Percentiles rank a stretch among this genome's conserved stretches.
These are phyloP conservation scores for Melampsora americana DNA, from an alignment of 1,284 basidiomycete species.

Conservation along the genomic window DNA sequence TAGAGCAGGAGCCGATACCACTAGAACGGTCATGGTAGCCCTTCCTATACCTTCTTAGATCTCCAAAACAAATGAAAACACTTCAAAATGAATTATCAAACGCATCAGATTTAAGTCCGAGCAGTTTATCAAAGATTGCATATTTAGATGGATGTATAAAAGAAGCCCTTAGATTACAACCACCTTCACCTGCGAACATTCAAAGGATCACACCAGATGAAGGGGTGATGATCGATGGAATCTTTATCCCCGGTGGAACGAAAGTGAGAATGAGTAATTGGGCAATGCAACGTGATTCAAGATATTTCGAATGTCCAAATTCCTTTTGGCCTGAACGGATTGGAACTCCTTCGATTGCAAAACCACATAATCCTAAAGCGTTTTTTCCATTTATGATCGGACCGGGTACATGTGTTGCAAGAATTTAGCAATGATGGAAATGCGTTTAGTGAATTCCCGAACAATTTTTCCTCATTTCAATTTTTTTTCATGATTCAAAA, in stretches of 20 bases:
- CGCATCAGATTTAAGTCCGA: slow-evolving; percentile 48
- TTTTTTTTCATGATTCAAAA: too few relatives aligned
- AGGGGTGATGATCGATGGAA: slow-evolving; percentile 50
- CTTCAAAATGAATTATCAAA: slow-evolving; percentile 49
- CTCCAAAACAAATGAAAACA: slow-evolving; percentile 48
- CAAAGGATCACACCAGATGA: slow-evolving; percentile 50
- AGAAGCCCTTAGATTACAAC: slow-evolving; percentile 52
- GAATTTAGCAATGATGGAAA: slow-evolving; percentile 37
- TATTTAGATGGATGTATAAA: slow-evolving; percentile 53
- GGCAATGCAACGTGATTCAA: slow-evolving; percentile 49
- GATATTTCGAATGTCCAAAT: slow-evolving; percentile 49
- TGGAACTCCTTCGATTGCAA: slow-evolving; percentile 24
- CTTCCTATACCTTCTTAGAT: slow-evolving; percentile 50
- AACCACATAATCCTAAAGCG: slow-evolving; percentile 24
- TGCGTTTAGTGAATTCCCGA: slow-evolving; percentile 33
- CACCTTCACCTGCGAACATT: slow-evolving; percentile 52
- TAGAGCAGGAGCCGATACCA: slow-evolving; percentile 51
- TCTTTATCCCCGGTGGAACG: slow-evolving; percentile 49
- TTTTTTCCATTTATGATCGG: slow-evolving; percentile 45
- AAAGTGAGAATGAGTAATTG: slow-evolving; percentile 51
- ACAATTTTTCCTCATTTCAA: background rate
- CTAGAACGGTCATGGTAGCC: slow-evolving; percentile 49
- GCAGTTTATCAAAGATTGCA: slow-evolving; percentile 47
- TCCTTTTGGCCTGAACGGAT: slow-evolving; percentile 51
- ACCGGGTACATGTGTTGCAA: slow-evolving; percentile 50